These are phyloP conservation scores for Pythium grandisporangium DNA, from an alignment of 352 stramenopile species.

Conservation along the genomic window DNA sequence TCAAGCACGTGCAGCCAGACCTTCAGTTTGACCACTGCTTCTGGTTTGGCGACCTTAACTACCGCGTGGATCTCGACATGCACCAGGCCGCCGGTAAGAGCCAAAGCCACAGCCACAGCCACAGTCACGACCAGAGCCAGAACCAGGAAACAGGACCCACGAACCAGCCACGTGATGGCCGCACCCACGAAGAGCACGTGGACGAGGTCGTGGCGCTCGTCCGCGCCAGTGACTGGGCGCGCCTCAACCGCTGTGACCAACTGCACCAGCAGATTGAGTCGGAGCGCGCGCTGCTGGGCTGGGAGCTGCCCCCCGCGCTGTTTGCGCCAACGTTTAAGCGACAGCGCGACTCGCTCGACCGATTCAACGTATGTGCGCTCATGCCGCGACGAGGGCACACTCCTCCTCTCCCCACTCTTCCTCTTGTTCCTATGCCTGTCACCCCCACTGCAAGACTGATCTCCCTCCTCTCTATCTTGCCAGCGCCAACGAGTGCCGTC, in stretches of 20 bases:
- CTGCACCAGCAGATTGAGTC: conserved; percentile 52
- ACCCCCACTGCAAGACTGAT: no score
- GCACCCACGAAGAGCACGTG: conserved; percentile 60
- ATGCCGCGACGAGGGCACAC: no score
- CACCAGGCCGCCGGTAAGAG: no score
- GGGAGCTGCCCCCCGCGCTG: conserved; percentile 43
- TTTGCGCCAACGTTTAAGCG: conserved; percentile 86
- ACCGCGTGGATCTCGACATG: conserved; percentile 69
- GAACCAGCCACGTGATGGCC: conserved; percentile 25
- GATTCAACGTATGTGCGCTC: conserved; percentile 30
- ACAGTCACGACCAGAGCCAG: no score
- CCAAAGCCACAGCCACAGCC: no score
- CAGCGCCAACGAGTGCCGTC: conserved; percentile 70
- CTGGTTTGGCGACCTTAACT: conserved; percentile 85
- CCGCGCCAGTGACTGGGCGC: conserved; percentile 45
- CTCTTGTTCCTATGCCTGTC: no score
- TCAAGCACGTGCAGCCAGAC: conserved; percentile 64
- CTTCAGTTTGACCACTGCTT: conserved; percentile 83
- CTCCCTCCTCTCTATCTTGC: not conserved
- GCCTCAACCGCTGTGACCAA: conserved; percentile 71
- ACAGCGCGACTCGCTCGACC: conserved; percentile 26
- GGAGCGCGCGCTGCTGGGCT: conserved; percentile 47
- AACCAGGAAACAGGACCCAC: no score
- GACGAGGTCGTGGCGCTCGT: conserved; percentile 50
- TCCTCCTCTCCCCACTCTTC: no score